phyloP scores from a whole-genome alignment of 495 filamentous ascomycete genomes.

The Beverwykella pulmonaria region DNA sequence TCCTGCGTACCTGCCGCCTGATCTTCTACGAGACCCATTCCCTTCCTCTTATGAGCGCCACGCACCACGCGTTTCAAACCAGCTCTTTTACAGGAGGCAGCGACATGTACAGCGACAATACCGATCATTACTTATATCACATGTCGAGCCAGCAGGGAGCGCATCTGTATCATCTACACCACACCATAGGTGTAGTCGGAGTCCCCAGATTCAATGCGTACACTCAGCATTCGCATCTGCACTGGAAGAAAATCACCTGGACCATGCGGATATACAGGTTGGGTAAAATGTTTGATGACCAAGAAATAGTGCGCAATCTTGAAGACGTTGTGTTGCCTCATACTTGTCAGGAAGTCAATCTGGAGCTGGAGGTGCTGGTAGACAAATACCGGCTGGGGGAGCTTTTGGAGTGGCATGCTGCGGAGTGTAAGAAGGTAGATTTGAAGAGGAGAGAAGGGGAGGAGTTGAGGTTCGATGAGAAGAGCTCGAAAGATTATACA shows the following conservation, averaged over 20 bases:
- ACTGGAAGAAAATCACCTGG: slow-evolving; percentile 1
- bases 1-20: neutral
- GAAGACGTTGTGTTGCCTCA: too few species aligned
- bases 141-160: neutral
- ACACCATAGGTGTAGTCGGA: neutral
- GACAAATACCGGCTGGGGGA: neutral
- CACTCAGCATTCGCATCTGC: neutral
- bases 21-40: neutral
- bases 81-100: too few species aligned
- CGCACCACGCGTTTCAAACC: neutral
- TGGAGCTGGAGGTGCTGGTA: neutral
- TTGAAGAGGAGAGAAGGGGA: neutral
- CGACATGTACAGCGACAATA: too few species aligned
- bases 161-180: neutral
- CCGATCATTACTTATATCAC: neutral
- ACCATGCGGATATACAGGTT: neutral
- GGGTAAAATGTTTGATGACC: neutral
- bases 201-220: neutral
- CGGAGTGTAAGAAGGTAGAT: neutral
- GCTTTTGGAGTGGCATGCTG: neutral
- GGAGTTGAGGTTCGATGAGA: neutral
- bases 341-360: neutral
- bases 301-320: too few species aligned
- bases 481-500: neutral
- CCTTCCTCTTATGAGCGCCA: neutral